phyloP scores from a whole-genome alignment of 345 rosid species.

The Eucalyptus leucophloia region DNA sequence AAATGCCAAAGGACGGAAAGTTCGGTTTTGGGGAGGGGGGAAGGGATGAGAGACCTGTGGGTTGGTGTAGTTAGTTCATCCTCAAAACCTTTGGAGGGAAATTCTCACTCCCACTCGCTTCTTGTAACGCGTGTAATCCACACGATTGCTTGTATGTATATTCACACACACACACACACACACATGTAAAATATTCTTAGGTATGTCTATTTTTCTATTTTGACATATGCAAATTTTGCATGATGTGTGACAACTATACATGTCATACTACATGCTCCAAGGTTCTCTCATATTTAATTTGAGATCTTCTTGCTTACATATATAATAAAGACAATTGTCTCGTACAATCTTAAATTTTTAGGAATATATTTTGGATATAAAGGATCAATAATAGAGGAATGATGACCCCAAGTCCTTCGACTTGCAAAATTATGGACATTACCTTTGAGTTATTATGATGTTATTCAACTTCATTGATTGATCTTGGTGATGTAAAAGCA shows the following conservation, averaged over 20 bases:
- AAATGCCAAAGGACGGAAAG: neutral
- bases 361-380: neutral
- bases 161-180: too few species aligned
- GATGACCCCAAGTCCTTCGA: rapidly evolving
- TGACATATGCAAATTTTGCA: neutral
- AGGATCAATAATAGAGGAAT: neutral
- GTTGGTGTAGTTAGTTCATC: neutral
- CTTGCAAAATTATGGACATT: neutral
- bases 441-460: neutral
- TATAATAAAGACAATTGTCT: neutral
- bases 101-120: neutral
- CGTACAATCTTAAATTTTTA: rapidly evolving
- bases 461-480: neutral
- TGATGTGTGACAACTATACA: neutral
- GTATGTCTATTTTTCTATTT: neutral
- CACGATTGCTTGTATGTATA: neutral
- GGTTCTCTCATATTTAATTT: neutral
- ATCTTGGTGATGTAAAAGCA: neutral
- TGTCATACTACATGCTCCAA: neutral
- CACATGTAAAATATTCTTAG: neutral
- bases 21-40: neutral
- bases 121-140: neutral
- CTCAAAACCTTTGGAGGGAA: neutral
- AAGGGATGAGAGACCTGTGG: neutral
- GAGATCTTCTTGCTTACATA: neutral